These are phyloP conservation scores for Codiaeum variegatum DNA, from an alignment of 441 rosid species.

Conservation along the genomic window DNA sequence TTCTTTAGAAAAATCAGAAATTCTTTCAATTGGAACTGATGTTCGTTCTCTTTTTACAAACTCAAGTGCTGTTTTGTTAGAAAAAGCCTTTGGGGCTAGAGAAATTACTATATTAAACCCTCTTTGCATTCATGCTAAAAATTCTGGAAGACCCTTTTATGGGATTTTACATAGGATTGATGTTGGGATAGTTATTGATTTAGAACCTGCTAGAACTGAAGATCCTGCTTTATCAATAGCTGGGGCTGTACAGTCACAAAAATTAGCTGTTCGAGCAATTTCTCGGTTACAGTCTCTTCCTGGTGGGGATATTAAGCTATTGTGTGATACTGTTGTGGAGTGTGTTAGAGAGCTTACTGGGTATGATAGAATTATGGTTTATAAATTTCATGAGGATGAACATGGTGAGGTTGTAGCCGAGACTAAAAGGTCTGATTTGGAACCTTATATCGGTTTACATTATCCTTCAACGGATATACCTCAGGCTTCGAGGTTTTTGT, in stretches of 20 bases:
- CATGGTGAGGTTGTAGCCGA: constrained; percentile 95
- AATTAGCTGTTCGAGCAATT: constrained; percentile 84
- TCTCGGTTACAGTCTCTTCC: constrained; percentile 83
- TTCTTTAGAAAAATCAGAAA: constrained; percentile 62
- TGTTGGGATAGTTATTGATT: constrained; percentile 91
- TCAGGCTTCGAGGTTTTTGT: constrained; percentile 89
- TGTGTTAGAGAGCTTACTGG: constrained; percentile 80
- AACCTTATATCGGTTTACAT: constrained; percentile 86
- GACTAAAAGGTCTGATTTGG: constrained; percentile 68
- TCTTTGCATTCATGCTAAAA: constrained; percentile 76
- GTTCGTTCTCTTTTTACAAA: constrained; percentile 61
- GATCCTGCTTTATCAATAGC: constrained; percentile 93
- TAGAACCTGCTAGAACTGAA: constrained; percentile 92
- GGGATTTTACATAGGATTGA: constrained; percentile 88
- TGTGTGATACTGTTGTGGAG: constrained; percentile 87
- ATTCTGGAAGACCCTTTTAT: constrained; percentile 78
- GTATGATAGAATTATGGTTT: constrained; percentile 92
- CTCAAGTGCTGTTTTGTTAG: constrained; percentile 56
- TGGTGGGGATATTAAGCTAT: constrained; percentile 77
- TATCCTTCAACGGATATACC: constrained; percentile 97
- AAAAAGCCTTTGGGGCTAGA: constrained; percentile 76
- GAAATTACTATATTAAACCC: constrained; percentile 84
- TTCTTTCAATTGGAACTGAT: constrained; percentile 63
- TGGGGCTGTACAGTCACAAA: constrained; percentile 96
- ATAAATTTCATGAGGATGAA: constrained; percentile 93